Evolutionary conservation across 345 rosid species (phyloP), one percentile per base, ranked within the genome.

Genomic region (Aquilaria sinensis): DNA sequence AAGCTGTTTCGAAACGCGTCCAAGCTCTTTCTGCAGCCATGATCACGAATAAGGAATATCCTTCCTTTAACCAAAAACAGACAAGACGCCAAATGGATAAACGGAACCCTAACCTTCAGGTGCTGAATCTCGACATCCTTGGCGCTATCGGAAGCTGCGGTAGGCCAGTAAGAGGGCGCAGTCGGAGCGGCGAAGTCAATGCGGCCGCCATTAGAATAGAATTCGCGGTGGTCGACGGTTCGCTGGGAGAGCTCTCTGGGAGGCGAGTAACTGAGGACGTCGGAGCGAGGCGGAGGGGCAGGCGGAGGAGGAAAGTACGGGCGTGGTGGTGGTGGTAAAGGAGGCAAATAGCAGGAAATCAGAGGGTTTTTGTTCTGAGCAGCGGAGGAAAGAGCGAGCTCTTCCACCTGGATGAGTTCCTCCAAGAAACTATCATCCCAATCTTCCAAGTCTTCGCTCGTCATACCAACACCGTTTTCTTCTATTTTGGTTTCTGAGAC

Each of bases 231-330:
- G 16, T 43, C 60, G 29, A 66, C 3, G 9, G 72, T 61, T 68
- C 85, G 68, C 60, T 88, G 98, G 32, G 92, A 83, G 66, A 93
- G 86, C 67, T 67, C 75, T 51, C 95, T 81, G 7, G 98, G 97
- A 49, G 97, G 97, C 52, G 97, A 93, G 73, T 76, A 78, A 75
- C 75, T 76, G 43, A 67, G 1, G 57, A 54, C 47, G 70, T 58
- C 67, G 53, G 31, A 66, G 10, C 30, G 68, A 53, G 31, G 23
- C 45, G 51, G 73, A 12, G 65, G 30, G 0, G 62, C 52, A 10
- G 60, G 74, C 34, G 64, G 58, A 2, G 53, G 74, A 47, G 32
- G 54, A 45, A 37, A 66, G 32, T 47, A 59, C n/a, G 60, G 60
- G 33, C 41, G 68, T 23, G 46, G 70, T 9, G 23, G 77, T 12